These are phyloP conservation scores for Chlorella sp. DNA, from an alignment of 139 green algal species.

Conservation along the genomic window DNA sequence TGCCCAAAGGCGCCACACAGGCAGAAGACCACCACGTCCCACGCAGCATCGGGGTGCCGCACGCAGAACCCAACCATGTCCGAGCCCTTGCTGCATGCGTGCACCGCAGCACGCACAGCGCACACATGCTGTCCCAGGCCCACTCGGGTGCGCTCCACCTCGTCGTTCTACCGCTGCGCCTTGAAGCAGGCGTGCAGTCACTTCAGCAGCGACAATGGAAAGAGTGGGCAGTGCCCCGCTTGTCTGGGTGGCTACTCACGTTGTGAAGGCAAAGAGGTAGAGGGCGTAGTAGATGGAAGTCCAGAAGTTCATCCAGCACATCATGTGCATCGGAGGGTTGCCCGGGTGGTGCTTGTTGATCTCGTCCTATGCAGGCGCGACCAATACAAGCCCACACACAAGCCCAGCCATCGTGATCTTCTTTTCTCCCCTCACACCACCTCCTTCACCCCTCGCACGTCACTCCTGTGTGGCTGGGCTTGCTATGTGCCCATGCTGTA, in stretches of 20 bases:
- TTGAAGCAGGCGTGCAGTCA: neutral
- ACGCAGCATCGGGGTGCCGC: conserved; percentile 59
- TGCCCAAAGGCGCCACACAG: conserved; percentile 88
- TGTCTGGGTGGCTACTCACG: too few species aligned
- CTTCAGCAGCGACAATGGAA: too few species aligned
- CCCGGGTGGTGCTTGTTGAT: conserved; percentile 65
- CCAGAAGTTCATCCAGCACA: conserved; percentile 99
- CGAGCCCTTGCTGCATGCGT: conserved; percentile 7
- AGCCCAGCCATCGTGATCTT: too few species aligned
- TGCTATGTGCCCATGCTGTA: too few species aligned
- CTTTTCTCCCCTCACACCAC: too few species aligned
- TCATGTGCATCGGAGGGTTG: conserved; percentile 82
- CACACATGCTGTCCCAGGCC: conserved; percentile 1
- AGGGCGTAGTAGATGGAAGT: conserved; percentile 60
- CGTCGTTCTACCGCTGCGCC: neutral
- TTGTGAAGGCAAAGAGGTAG: conserved; percentile 67
- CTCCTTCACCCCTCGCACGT: too few species aligned
- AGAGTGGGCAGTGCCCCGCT: too few species aligned
- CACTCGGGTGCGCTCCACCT: too few species aligned
- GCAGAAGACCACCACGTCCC: conserved; percentile 87
- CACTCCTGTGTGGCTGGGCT: too few species aligned
- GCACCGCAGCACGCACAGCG: neutral
- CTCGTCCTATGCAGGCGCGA: too few species aligned
- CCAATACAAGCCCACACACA: too few species aligned
- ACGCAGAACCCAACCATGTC: conserved; percentile 68